Evolutionary conservation across 2,329 filamentous ascomycete genomes (phyloP).

Genomic region (Aspergillus quadrilineatus): DNA sequence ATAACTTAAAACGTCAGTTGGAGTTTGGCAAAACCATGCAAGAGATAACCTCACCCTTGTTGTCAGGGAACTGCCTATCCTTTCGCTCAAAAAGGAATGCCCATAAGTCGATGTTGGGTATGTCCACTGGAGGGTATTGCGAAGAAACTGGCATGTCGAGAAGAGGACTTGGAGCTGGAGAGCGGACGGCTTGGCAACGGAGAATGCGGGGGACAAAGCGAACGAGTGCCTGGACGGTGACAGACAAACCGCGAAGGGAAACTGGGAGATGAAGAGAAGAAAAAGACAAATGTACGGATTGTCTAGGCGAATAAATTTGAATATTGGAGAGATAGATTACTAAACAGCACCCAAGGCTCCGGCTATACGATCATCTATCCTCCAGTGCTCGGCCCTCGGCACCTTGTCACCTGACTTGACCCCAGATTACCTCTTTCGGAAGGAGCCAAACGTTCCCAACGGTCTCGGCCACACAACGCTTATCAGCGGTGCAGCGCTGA

Average conservation of each 20-base stretch:
- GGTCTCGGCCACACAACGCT: neutral
- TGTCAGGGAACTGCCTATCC: slow-evolving; percentile 64
- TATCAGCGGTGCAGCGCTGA: neutral
- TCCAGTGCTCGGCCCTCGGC: slow-evolving; percentile 12
- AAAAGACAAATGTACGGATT: neutral
- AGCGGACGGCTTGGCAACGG: neutral
- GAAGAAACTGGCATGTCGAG: slow-evolving; percentile 69
- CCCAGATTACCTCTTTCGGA: slow-evolving; percentile 2
- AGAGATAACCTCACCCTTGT: slow-evolving; percentile 60
- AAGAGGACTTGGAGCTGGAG: slow-evolving; percentile 12
- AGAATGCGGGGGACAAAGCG: slow-evolving; percentile 3
- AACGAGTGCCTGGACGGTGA: neutral
- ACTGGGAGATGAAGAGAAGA: neutral
- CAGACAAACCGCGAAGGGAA: neutral
- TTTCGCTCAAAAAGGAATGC: slow-evolving; percentile 71
- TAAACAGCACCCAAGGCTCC: neutral
- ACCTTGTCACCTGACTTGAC: slow-evolving; percentile 6
- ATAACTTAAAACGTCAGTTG: slow-evolving; percentile 57
- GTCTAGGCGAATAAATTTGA: neutral
- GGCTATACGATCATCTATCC: neutral
- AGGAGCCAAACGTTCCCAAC: neutral
- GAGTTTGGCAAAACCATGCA: neutral
- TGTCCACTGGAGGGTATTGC: slow-evolving; percentile 61
- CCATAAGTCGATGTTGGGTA: slow-evolving; percentile 78
- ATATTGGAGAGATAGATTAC: neutral